Evolutionary conservation across 257 asterid species (phyloP), one percentile per base, ranked within the genome.

Genomic region (Ilex aquifolium): DNA sequence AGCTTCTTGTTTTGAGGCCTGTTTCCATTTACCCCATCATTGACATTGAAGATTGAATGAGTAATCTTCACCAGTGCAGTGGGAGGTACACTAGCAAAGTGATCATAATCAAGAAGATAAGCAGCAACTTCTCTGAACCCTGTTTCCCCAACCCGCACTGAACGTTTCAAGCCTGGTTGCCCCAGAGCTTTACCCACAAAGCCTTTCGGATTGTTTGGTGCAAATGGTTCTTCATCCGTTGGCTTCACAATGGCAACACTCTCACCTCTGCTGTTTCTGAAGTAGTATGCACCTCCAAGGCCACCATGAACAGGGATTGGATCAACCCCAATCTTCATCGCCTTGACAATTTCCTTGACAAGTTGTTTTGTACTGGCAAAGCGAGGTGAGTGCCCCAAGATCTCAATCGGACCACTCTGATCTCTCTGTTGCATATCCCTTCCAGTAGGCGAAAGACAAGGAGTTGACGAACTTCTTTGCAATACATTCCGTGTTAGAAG

Each of bases 71-170:
- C 98, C 61, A 91, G 76, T 29, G 95, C 95, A 57, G 98, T 91
- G 31, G 95, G 86, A 13, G 98, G 98, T 61, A 91, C 98, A 67
- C 88, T 88, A 1, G 98, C 98, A 64, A 83, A 91, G 72, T 88
- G 88, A 64, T 79, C 91, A 62, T 82, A 66, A 70, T 91, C 98
- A 0, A 91, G 95, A 61, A 91, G 95, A 79, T 85, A 91, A 3
- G 98, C 98, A 69, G 97, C 98, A 49, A 88, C 98, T 72, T 91
- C 98, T 65, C 98, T 79, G 75, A 70, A 88, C 40, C 98, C 98
- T 1, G 97, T 91, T 74, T 91, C 98, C 1, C 98, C 98, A 50
- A 91, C 96, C 67, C 98, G 69, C 16, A 92, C 97, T 0, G 96
- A 82, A 16, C 95, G 90, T 63, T 92, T 92, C 5, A 92, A 66